A percentile compares a stretch with the other conserved stretches of the same genome.
phyloP scores from a whole-genome alignment of 2,329 filamentous ascomycete species.

The Didymella segeticola region DNA sequence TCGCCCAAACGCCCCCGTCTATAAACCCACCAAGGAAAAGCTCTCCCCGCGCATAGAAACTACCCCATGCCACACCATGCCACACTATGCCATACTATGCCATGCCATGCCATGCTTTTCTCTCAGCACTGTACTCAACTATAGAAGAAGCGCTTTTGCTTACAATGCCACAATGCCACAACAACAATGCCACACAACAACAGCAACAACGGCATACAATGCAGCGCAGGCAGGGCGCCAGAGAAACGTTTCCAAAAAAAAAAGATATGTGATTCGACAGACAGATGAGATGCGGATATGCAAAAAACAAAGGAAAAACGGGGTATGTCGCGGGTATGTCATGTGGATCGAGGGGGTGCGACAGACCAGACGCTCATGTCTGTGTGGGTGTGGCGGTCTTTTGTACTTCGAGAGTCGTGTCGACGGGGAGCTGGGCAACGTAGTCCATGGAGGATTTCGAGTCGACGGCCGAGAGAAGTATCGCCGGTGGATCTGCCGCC shows the following conservation, averaged over 20 bases:
- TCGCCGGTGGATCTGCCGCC: neutral
- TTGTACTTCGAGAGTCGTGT: neutral
- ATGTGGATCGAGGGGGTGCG: too few relatives aligned
- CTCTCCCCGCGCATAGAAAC: too few relatives aligned
- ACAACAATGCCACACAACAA: too few relatives aligned
- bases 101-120: constrained; percentile 26
- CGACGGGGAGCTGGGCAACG: neutral
- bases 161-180: too few relatives aligned
- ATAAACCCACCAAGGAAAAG: constrained; percentile 9
- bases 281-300: constrained; percentile 15
- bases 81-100: too few relatives aligned
- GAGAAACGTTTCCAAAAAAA: constrained; percentile 11
- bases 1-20: constrained; percentile 11
- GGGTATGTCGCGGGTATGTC: constrained; percentile 13
- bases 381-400: neutral
- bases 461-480: too few relatives aligned
- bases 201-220: too few relatives aligned
- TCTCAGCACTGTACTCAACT: constrained; percentile 21
- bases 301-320: constrained; percentile 16
- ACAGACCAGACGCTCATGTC: neutral
- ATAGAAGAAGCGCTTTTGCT: constrained; percentile 18
- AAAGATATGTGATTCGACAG: too few relatives aligned
- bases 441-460: constrained; percentile 1
- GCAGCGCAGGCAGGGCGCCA: neutral
- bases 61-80: too few relatives aligned